These are phyloP conservation scores for Lactarius hengduanensis DNA, from an alignment of 768 basidiomycete species.

Conservation along the genomic window DNA sequence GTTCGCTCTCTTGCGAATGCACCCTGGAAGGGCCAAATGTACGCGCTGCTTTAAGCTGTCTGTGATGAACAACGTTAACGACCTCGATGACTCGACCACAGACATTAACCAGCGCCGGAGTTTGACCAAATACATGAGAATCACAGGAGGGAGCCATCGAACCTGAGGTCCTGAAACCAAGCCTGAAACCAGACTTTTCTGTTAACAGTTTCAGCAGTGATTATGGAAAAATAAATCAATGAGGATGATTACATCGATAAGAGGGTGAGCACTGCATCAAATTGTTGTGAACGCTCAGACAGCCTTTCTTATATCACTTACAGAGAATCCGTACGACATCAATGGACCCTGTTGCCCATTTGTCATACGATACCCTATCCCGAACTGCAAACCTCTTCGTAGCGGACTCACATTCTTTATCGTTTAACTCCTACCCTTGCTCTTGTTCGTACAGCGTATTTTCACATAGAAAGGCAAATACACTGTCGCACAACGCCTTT, in stretches of 20 bases:
- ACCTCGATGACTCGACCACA: background rate
- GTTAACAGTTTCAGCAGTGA: background rate
- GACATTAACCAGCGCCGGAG: background rate
- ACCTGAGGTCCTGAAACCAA: too few relatives aligned
- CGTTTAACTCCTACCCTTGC: background rate
- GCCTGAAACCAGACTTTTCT: background rate
- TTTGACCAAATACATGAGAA: background rate
- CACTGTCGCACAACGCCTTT: background rate
- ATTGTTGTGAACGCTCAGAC: background rate
- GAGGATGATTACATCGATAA: background rate
- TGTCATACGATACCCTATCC: background rate
- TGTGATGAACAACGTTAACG: background rate
- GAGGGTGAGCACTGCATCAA: background rate
- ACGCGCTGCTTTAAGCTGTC: background rate
- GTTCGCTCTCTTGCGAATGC: background rate
- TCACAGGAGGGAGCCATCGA: background rate
- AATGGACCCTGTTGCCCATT: background rate
- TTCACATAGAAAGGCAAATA: background rate
- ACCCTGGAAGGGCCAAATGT: background rate
- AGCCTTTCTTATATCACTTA: background rate
- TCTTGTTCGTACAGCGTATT: background rate
- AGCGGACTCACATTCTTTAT: background rate
- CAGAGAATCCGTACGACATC: background rate
- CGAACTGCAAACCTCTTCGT: background rate
- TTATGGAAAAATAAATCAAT: background rate